Evolutionary conservation across 2,329 filamentous ascomycete genomes (phyloP).

Genomic region (Pseudogymnoascus sp.): DNA sequence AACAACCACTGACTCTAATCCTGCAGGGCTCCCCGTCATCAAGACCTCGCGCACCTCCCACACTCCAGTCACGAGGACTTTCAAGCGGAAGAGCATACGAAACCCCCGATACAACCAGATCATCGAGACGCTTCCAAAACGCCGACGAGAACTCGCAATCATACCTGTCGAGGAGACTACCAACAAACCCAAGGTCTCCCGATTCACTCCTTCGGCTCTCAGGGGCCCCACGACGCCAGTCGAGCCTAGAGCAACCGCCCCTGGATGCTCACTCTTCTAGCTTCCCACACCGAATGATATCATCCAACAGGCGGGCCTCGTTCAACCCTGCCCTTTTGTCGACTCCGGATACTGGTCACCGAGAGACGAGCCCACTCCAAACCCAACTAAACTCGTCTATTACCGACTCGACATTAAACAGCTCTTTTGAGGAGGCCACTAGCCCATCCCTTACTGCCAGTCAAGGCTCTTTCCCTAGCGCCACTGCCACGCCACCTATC

Average conservation of each 20-base stretch:
- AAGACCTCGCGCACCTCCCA: neutral
- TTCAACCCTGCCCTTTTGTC: slow-evolving; percentile 35
- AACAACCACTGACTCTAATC: neutral
- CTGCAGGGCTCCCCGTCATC: neutral
- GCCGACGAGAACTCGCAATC: neutral
- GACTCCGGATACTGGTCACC: slow-evolving; percentile 43
- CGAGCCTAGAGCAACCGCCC: neutral
- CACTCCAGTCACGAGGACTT: neutral
- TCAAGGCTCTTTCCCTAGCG: slow-evolving; percentile 52
- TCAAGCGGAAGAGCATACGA: neutral
- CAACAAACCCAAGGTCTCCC: neutral
- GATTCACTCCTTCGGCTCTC: neutral
- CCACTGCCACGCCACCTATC: slow-evolving; percentile 67
- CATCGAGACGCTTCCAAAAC: neutral
- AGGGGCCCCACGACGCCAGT: neutral
- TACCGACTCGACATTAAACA: slow-evolving; percentile 39
- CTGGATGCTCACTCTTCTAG: slow-evolving; percentile 14
- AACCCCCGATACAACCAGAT: slow-evolving; percentile 3
- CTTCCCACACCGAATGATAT: slow-evolving; percentile 12
- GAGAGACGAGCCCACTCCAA: slow-evolving; percentile 14
- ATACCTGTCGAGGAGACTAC: neutral
- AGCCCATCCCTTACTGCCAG: slow-evolving; percentile 17
- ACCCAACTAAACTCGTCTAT: slow-evolving; percentile 36
- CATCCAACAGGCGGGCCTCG: neutral
- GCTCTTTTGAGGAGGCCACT: slow-evolving; percentile 24